These are phyloP conservation scores for Solanum sejunctum DNA, from an alignment of 257 asterid species.

Conservation along the genomic window DNA sequence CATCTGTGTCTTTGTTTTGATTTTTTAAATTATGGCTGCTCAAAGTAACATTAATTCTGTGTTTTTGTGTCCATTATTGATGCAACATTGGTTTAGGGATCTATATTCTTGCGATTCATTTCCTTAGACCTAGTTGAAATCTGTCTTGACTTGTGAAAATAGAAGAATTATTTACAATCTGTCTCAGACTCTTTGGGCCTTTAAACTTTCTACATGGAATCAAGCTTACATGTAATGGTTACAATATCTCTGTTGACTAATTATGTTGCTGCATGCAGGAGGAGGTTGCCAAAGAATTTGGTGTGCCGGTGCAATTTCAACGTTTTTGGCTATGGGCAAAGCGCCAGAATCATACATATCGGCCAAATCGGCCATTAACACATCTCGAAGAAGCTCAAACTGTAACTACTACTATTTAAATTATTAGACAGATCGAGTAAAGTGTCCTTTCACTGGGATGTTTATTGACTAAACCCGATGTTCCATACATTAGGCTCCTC, in stretches of 20 bases:
- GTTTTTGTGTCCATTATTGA: neutral
- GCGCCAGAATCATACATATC: slow-evolving; percentile 89
- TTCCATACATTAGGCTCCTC: neutral
- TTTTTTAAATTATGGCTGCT: neutral
- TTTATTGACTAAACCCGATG: neutral
- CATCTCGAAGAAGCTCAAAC: slow-evolving; percentile 77
- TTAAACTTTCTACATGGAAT: neutral
- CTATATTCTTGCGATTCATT: neutral
- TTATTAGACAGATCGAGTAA: neutral
- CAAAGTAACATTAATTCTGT: neutral
- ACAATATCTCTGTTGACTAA: neutral
- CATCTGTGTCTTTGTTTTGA: neutral
- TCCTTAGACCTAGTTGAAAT: neutral
- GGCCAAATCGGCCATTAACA: slow-evolving; percentile 84
- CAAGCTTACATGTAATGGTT: neutral
- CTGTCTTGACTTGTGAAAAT: neutral
- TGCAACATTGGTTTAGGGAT: neutral
- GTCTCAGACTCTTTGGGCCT: neutral
- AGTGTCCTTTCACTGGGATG: neutral
- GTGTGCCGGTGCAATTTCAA: slow-evolving; percentile 80
- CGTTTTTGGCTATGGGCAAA: slow-evolving; percentile 98
- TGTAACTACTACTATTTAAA: slow-evolving; percentile 15
- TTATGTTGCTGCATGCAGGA: slow-evolving; percentile 35
- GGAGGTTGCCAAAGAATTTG: slow-evolving; percentile 80
- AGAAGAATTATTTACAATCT: neutral